Evolutionary conservation across 208 protist species (phyloP), one percentile per base, ranked within the genome.

Genomic region (Baffinella frigidus): DNA sequence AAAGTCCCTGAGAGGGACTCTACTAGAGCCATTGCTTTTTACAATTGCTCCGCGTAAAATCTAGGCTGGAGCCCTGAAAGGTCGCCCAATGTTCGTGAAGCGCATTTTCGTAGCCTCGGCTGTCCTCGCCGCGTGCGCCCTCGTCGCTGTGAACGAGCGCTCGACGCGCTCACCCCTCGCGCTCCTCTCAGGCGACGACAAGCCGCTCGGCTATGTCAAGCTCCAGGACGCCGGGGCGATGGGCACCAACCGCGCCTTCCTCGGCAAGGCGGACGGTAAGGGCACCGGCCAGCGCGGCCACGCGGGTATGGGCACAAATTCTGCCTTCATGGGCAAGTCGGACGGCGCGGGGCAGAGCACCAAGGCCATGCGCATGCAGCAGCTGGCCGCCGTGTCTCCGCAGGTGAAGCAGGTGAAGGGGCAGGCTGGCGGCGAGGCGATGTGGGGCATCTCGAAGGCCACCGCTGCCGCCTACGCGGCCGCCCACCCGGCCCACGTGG

Each of bases 141-240:
- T 87, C 11, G 77, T 87, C 20, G 77, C 77, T 14, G 14, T 87
- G 20, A 87, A 87, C 39, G 77, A 87, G 77, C 43, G 77, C 35
- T 30, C 20, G 3, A 62, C 35, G 33, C 77, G 35, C 38, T 61
- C 39, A 9, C 77, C 77, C 14, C 35, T 33, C 17, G 43, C 50
- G 33, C 41, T 87, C 5, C 14, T 87, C 44, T 20, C 17, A 35
- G 39, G 10, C 5, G 10, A 87, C 39, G 30, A 41, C 56, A 33
- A 33, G 3, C 45, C 45, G 27, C 30, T 17, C 5, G 24, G 10
- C 77, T 87, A 87, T n/a, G 50, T 45, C n/a, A 33, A 14, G 30
- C 77, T 87, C 9, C 77, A 30, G n/a, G 50, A 87, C 9, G 77
- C 77, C 10, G 77, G 77, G 14, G 77, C 39, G 39, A 62, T 87